Conservation (phyloP, 2,329 filamentous ascomycete species). For the Stemphylium lycopersici region DNA sequence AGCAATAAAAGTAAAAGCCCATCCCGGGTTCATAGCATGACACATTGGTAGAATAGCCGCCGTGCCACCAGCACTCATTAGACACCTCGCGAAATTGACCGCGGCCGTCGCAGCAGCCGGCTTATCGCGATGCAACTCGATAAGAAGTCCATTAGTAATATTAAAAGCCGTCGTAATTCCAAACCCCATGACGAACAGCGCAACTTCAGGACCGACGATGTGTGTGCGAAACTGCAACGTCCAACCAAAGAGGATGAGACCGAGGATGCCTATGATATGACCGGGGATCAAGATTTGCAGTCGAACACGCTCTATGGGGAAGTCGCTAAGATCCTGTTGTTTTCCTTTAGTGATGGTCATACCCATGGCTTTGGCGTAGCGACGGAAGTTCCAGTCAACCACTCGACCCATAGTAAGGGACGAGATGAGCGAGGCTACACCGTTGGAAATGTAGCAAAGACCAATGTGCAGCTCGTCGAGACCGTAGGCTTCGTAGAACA, state of each 20-base stretch:
- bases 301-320: conserved; percentile 56
- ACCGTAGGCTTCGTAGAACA: conserved; percentile 36
- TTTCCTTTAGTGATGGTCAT: conserved; percentile 66
- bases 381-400: conserved; percentile 75
- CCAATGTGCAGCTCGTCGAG: conserved; percentile 40
- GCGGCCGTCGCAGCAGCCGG: conserved; percentile 52
- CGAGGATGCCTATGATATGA: conserved; percentile 41
- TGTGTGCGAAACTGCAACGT: conserved; percentile 44
- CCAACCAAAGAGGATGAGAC: conserved; percentile 52
- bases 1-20: conserved; percentile 54
- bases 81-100: conserved; percentile 46
- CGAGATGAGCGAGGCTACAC: conserved; percentile 34
- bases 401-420: conserved; percentile 45
- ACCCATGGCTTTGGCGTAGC: conserved; percentile 66
- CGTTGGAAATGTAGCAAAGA: conserved; percentile 40
- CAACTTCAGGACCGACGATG: conserved; percentile 51
- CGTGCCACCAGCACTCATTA: conserved; percentile 45
- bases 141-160: conserved; percentile 54
- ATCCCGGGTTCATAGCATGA: conserved; percentile 51
- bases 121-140: conserved; percentile 50
- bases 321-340: conserved; percentile 58
- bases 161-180: conserved; percentile 61
- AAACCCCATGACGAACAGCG: conserved; percentile 61
- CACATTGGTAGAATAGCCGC: conserved; percentile 52
- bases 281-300: conserved; percentile 50